These are phyloP conservation scores for Bremia lactucae DNA, from an alignment of 352 stramenopile species.

Conservation along the genomic window DNA sequence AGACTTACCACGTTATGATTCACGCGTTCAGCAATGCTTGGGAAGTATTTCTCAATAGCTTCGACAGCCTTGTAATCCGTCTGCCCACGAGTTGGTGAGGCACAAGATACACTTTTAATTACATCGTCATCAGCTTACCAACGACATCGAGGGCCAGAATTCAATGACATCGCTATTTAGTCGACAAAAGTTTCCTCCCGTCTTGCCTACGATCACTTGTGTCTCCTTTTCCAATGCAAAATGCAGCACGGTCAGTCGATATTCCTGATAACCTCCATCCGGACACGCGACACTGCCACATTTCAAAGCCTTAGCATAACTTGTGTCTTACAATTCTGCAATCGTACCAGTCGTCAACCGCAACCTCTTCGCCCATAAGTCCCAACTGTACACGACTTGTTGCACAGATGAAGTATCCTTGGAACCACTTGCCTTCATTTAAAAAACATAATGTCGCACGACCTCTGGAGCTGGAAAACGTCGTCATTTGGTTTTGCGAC, in stretches of 20 bases:
- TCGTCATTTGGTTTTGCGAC: conserved; percentile 14
- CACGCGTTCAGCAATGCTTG: conserved; percentile 37
- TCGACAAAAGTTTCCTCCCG: conserved; percentile 45
- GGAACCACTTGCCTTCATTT: conserved; percentile 43
- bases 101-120: neutral
- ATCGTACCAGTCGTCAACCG: conserved; percentile 47
- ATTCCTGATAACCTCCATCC: conserved; percentile 59
- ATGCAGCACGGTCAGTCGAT: conserved; percentile 43
- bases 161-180: conserved; percentile 34
- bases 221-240: conserved; percentile 35
- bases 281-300: conserved; percentile 37
- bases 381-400: conserved; percentile 32
- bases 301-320: neutral
- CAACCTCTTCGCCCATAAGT: conserved; percentile 48
- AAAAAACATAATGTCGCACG: conserved; percentile 54
- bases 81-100: conserved; percentile 15
- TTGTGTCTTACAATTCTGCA: neutral
- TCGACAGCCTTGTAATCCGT: conserved; percentile 43
- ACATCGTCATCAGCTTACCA: conserved; percentile 12
- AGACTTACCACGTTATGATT: conserved; percentile 24
- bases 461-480: conserved; percentile 20
- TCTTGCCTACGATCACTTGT: conserved; percentile 39
- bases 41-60: conserved; percentile 54
- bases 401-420: conserved; percentile 46
- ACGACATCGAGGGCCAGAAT: conserved; percentile 28